Percentiles rank a stretch among this genome's conserved stretches.
Evolutionary conservation across 257 asterid genomes (phyloP).

Genomic region (Plantago ovata): DNA sequence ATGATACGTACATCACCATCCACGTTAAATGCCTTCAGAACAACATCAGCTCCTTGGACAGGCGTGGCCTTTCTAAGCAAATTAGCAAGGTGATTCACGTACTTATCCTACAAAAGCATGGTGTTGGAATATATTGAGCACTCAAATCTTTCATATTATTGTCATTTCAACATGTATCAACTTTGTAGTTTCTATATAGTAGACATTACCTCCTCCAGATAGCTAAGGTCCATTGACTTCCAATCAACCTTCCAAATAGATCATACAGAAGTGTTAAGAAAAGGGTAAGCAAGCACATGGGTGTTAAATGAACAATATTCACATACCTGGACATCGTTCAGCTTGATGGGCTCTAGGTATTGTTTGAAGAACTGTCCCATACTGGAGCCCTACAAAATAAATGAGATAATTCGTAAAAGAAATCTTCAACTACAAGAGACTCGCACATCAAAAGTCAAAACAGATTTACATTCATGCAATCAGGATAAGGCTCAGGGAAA

Average conservation of each 20-base stretch:
- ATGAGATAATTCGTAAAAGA: slow-evolving; percentile 18
- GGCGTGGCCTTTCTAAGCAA: slow-evolving; percentile 72
- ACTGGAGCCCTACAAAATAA: slow-evolving; percentile 73
- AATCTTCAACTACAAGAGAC: slow-evolving; percentile 16
- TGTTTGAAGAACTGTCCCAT: slow-evolving; percentile 93
- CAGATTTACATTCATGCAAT: slow-evolving; percentile 10
- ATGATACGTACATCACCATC: slow-evolving; percentile 76
- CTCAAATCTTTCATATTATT: slow-evolving; percentile 1
- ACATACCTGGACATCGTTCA: slow-evolving; percentile 82
- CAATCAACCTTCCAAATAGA: slow-evolving; percentile 70
- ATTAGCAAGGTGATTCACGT: slow-evolving; percentile 60
- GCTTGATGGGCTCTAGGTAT: slow-evolving; percentile 93
- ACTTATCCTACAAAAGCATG: slow-evolving; percentile 57
- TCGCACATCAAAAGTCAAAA: neutral
- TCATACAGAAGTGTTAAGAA: slow-evolving; percentile 17
- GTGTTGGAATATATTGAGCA: slow-evolving; percentile 10
- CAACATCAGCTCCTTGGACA: slow-evolving; percentile 55
- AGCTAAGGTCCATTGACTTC: slow-evolving; percentile 90
- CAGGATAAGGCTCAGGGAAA: slow-evolving; percentile 9
- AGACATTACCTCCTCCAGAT: slow-evolving; percentile 78
- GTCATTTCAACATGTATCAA: slow-evolving; percentile 5
- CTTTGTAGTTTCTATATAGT: slow-evolving; percentile 7
- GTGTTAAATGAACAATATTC: slow-evolving; percentile 13
- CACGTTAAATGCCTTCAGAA: slow-evolving; percentile 58
- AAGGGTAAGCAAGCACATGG: slow-evolving; percentile 22